Base-by-base conservation (phyloP, 2,329 filamentous ascomycete genomes). In the Sphaceloma murrayae region DNA sequence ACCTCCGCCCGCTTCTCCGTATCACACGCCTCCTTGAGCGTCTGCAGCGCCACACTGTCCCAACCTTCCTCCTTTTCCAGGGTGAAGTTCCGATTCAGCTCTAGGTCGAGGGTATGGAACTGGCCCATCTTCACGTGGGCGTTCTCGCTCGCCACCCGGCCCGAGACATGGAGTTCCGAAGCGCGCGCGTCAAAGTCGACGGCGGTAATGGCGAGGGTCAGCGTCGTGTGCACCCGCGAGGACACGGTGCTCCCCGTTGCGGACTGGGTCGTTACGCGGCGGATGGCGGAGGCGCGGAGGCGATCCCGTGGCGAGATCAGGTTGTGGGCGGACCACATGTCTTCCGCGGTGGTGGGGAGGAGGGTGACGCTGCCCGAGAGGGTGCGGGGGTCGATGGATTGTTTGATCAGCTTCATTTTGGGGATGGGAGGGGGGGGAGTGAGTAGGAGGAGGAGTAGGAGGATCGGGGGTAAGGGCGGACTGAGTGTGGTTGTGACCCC, bases 21-120 rank as follows among this genome's bases (percentile, higher is more conserved):
- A 54, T 85, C 80, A 10, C 89, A 73, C 1, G 87, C 82, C 60
- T 94, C 85, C 46, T 75, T 71, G 8, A 98, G 73, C 34, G 84
- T 81, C 48, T 84, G 79, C 36, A 82, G 68, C 3, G 88, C 85
- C 8, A 98, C 79, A 53, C 82, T 88, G 62, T 98, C 91, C 91
- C 91, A 98, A 31, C 87, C 75, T 27, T 77, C 67, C 29, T 75
- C 74, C 65, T 96, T 96, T 66, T 87, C 82, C 5, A 98, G 62
- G 5, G 84, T 89, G 55, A 96, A 96, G 40, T 87, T 80, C 31
- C 88, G 75, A 56, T 91, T 79, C 47, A 94, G 70, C 60, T 95
- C 89, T 34, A 98, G 73, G 53, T 95, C 89, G 1, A 85, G 68
- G 0, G 81, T 85, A 58, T 85, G 81, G 54, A 75, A 76, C 50